Evolutionary conservation across 805 yeast genomes (phyloP).

Genomic region (Starmerella sp.): DNA sequence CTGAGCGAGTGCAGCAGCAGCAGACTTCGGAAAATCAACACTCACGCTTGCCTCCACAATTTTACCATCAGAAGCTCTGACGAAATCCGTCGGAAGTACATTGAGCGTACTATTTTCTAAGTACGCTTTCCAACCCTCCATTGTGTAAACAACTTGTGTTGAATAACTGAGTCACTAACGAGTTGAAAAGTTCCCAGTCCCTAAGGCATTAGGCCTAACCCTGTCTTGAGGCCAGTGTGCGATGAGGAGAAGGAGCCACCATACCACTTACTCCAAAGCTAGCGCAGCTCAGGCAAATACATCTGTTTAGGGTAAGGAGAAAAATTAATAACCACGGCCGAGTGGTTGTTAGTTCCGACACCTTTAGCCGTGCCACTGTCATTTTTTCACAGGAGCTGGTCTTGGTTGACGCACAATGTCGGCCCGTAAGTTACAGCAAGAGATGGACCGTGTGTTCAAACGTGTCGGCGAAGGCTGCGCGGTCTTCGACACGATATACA

Average conservation of each 20-base stretch:
- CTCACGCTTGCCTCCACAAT: conserved; percentile 50
- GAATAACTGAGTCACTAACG: background rate
- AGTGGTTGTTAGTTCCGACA: background rate
- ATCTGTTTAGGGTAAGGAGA: background rate
- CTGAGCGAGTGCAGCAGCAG: conserved; percentile 17
- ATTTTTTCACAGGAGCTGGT: conserved; percentile 1
- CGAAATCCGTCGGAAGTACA: conserved; percentile 77
- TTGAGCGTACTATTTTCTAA: conserved; percentile 55
- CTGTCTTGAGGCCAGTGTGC: background rate
- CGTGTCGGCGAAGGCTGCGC: conserved; percentile 86
- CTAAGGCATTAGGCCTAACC: background rate
- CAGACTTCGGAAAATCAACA: conserved; percentile 25
- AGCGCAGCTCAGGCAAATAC: background rate
- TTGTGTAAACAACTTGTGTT: background rate
- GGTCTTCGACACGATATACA: conserved; percentile 75
- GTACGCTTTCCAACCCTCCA: conserved; percentile 16
- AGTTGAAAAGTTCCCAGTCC: background rate
- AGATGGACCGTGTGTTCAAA: conserved; percentile 85
- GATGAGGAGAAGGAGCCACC: background rate
- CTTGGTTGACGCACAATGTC: conserved; percentile 22
- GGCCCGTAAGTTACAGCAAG: conserved; percentile 33
- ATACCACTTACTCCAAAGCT: background rate
- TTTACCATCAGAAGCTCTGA: conserved; percentile 60
- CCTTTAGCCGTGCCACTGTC: background rate
- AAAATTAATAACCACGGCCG: conserved; percentile 3